Evolutionary conservation across 768 basidiomycete genomes (phyloP).

Genomic region (Russula vinacea): DNA sequence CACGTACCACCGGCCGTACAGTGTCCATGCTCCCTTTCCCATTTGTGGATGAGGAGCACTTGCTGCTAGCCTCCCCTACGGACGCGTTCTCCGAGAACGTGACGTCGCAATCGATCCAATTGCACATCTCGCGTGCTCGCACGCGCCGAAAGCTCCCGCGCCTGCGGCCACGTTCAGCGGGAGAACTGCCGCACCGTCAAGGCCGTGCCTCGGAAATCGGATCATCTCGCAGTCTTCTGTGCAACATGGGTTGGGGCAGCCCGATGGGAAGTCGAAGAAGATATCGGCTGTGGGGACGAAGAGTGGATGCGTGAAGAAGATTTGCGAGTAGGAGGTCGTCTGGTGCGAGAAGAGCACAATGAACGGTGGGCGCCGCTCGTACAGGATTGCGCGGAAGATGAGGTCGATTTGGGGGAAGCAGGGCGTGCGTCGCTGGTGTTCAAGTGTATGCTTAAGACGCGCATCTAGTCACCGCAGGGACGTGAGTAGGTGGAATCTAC

Average conservation of each 20-base stretch:
- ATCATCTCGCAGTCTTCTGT: slow-evolving; percentile 82
- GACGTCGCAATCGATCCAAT: slow-evolving; percentile 74
- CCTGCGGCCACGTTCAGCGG: slow-evolving; percentile 54
- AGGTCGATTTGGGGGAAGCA: slow-evolving; percentile 83
- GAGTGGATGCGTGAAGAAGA: slow-evolving; percentile 68
- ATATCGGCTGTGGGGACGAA: slow-evolving; percentile 71
- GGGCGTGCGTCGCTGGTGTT: slow-evolving; percentile 66
- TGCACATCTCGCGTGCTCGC: slow-evolving; percentile 66
- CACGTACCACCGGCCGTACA: slow-evolving; percentile 34
- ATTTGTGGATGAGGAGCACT: slow-evolving; percentile 32
- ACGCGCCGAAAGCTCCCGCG: slow-evolving; percentile 43
- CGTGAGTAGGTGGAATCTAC: slow-evolving; percentile 1
- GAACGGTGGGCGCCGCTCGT: slow-evolving; percentile 75
- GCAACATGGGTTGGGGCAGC: slow-evolving; percentile 76
- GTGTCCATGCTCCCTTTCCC: slow-evolving; percentile 19
- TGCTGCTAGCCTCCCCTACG: slow-evolving; percentile 38
- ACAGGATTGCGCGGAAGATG: slow-evolving; percentile 67
- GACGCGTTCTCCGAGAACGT: slow-evolving; percentile 54
- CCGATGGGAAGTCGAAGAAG: slow-evolving; percentile 74
- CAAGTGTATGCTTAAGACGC: slow-evolving; percentile 63
- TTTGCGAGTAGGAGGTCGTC: slow-evolving; percentile 77
- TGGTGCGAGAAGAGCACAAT: slow-evolving; percentile 77
- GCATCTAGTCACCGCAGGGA: slow-evolving; percentile 45
- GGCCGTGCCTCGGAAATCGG: slow-evolving; percentile 65
- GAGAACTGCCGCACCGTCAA: slow-evolving; percentile 59